Evolutionary conservation across 805 yeast species (phyloP).

Genomic region (Kockiozyma suomiensis): DNA sequence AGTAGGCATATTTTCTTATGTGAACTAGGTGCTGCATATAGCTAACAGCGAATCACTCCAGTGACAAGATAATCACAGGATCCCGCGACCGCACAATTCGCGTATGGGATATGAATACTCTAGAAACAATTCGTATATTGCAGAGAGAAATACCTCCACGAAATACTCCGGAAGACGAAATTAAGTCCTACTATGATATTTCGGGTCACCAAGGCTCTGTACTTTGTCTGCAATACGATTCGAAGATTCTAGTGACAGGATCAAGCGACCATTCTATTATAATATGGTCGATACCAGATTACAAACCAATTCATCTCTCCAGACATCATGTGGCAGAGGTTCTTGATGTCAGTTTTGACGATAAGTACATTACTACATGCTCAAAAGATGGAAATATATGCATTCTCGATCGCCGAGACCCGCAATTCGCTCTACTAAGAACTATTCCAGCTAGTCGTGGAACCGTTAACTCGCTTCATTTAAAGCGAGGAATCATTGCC

Average conservation of each 20-base stretch:
- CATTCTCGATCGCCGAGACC: constrained; percentile 38
- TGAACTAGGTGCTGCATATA: too few species aligned
- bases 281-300: constrained; percentile 39
- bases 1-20: background rate
- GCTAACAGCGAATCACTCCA: too few species aligned
- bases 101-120: constrained; percentile 42
- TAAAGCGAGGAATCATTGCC: constrained; percentile 37
- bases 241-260: constrained; percentile 41
- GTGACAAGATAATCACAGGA: constrained; percentile 75
- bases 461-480: constrained; percentile 44
- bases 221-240: constrained; percentile 40
- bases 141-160: constrained; percentile 10
- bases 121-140: constrained; percentile 31
- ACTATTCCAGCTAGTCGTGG: constrained; percentile 40
- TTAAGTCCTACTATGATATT: background rate
- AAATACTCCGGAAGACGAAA: background rate
- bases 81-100: constrained; percentile 51
- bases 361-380: constrained; percentile 40
- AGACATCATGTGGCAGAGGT: constrained; percentile 39
- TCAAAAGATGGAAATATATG: constrained; percentile 43
- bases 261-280: constrained; percentile 43
- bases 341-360: constrained; percentile 38
- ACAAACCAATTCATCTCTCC: constrained; percentile 36
- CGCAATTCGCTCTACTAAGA: constrained; percentile 25
- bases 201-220: constrained; percentile 42